These are phyloP conservation scores for Magnolia officinalis DNA, from an alignment of 164 flowering plant species.

Conservation along the genomic window DNA sequence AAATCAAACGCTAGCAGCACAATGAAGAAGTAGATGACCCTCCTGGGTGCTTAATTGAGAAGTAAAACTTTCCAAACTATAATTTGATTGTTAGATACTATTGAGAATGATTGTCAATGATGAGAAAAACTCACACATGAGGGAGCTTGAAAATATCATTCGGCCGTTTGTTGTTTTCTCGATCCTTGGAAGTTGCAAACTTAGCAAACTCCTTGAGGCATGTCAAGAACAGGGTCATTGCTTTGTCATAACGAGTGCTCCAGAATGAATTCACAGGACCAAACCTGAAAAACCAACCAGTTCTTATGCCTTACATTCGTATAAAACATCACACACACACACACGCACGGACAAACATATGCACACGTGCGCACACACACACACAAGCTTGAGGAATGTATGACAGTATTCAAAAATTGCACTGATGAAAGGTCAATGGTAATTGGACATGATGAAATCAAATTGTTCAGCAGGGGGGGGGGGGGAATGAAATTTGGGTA, in stretches of 20 bases:
- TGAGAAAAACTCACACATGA: conserved; percentile 59
- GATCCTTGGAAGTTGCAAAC: conserved; percentile 79
- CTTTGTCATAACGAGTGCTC: conserved; percentile 98
- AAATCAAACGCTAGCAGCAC: too few relatives aligned
- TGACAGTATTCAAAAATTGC: too few relatives aligned
- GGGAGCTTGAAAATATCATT: conserved; percentile 91
- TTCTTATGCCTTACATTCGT: not conserved
- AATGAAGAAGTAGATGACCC: not conserved
- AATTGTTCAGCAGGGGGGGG: too few relatives aligned
- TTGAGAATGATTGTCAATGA: not conserved
- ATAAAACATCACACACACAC: not conserved
- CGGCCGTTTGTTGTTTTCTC: conserved; percentile 78
- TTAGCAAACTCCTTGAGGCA: conserved; percentile 94
- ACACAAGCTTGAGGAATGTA: too few relatives aligned
- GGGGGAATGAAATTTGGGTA: too few relatives aligned
- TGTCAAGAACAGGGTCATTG: conserved; percentile 85
- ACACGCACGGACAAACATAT: too few relatives aligned
- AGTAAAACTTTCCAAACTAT: not conserved
- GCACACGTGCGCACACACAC: too few relatives aligned
- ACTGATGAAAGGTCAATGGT: too few relatives aligned
- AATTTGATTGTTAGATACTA: too few relatives aligned
- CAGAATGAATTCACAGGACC: conserved; percentile 98
- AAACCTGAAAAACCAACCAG: conserved; percentile 46
- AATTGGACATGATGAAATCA: too few relatives aligned
- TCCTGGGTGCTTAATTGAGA: not conserved